Conservation (phyloP, 78 protist genomes). For the Polysphondylium violaceum region DNA sequence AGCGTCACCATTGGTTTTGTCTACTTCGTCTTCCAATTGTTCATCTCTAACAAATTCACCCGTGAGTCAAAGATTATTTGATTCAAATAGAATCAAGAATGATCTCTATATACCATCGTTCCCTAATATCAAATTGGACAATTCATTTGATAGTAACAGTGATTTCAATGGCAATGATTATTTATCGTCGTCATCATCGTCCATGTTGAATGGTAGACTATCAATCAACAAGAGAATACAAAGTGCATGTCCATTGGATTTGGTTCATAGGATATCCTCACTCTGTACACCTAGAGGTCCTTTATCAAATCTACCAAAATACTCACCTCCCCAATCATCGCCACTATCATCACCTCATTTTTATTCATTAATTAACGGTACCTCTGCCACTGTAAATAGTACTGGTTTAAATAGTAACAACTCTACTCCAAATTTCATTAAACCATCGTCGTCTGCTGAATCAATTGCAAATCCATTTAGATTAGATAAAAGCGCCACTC, state of each 20-base stretch:
- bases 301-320: neutral
- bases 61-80: neutral
- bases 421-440: neutral
- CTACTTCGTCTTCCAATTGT: neutral
- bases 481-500: too few relatives aligned
- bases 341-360: neutral
- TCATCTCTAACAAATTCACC: neutral
- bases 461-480: neutral
- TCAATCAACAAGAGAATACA: neutral
- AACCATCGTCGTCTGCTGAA: neutral
- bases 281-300: conserved; percentile 34
- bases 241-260: conserved; percentile 18
- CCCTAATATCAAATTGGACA: conserved; percentile 5
- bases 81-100: conserved; percentile 3
- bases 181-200: conserved; percentile 1
- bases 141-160: too few relatives aligned
- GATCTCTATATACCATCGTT: conserved; percentile 15
- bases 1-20: neutral
- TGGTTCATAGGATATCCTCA: conserved; percentile 28
- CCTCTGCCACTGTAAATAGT: neutral
- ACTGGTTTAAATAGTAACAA: too few relatives aligned
- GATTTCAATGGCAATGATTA: neutral
- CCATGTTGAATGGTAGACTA: neutral
- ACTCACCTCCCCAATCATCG: conserved; percentile 16
- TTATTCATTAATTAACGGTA: neutral